These are phyloP conservation scores for Cyberlindnera japonica DNA, from an alignment of 805 yeast species.

Conservation along the genomic window DNA sequence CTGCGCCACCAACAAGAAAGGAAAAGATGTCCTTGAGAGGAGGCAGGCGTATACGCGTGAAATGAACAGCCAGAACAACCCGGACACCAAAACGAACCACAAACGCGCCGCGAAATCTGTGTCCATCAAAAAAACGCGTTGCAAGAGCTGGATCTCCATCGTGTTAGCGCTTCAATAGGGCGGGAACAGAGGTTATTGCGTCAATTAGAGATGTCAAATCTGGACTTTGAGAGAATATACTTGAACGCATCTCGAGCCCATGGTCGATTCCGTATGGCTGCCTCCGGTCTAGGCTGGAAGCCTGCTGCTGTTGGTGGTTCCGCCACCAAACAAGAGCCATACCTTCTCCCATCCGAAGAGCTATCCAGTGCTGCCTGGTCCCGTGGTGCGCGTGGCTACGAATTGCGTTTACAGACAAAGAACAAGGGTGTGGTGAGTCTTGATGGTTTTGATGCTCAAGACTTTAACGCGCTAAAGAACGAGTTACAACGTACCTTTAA, in stretches of 20 bases:
- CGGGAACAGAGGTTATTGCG: not conserved
- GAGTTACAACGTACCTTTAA: conserved; percentile 77
- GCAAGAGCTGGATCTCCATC: not conserved
- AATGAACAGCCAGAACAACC: not conserved
- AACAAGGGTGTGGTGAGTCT: conserved; percentile 79
- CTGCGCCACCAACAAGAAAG: too few species aligned
- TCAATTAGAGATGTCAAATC: conserved; percentile 11
- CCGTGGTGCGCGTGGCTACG: conserved; percentile 89
- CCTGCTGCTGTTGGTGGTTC: conserved; percentile 49
- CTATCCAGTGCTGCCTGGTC: conserved; percentile 83
- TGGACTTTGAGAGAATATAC: conserved; percentile 88
- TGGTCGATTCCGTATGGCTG: conserved; percentile 93
- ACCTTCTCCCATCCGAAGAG: conserved; percentile 83
- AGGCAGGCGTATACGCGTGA: too few species aligned
- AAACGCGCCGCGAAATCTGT: not conserved
- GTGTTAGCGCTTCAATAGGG: not conserved
- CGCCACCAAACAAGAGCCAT: conserved; percentile 61
- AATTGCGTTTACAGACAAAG: conserved; percentile 83
- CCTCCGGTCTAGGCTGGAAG: conserved; percentile 98
- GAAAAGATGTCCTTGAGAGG: too few species aligned
- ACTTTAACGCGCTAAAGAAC: conserved; percentile 73
- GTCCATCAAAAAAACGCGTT: not conserved
- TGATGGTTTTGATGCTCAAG: conserved; percentile 90
- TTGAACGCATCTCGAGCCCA: conserved; percentile 77
- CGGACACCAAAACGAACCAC: not conserved